Evolutionary conservation across 2,329 filamentous ascomycete species (phyloP).

Genomic region (Neurospora crassa): DNA sequence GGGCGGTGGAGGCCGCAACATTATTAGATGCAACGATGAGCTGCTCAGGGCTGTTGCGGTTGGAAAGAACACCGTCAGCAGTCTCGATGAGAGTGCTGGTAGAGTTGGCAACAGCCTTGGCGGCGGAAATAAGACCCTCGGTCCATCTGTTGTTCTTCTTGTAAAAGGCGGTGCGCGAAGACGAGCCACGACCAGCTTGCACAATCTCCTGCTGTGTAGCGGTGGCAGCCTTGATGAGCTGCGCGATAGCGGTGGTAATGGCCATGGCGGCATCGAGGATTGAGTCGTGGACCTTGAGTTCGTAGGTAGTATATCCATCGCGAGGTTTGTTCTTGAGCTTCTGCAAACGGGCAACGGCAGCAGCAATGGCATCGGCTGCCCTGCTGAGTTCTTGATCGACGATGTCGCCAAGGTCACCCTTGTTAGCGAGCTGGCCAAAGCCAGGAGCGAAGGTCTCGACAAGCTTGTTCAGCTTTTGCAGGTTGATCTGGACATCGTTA

Average conservation of each 20-base stretch:
- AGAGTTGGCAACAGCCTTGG: constrained; percentile 87
- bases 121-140: constrained; percentile 90
- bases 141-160: constrained; percentile 99
- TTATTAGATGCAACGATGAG: constrained; percentile 97
- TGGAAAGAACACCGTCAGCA: constrained; percentile 86
- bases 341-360: constrained; percentile 76
- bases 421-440: constrained; percentile 67
- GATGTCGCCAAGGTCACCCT: constrained; percentile 83
- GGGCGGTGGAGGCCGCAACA: constrained; percentile 89
- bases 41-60: constrained; percentile 89
- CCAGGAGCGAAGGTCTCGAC: constrained; percentile 87
- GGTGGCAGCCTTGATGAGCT: constrained; percentile 90
- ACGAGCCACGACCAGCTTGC: constrained; percentile 77
- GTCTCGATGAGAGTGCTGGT: constrained; percentile 98
- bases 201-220: constrained; percentile 94
- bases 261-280: constrained; percentile 89
- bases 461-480: constrained; percentile 88
- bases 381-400: constrained; percentile 88
- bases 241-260: constrained; percentile 87
- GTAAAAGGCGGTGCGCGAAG: constrained; percentile 89
- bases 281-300: constrained; percentile 89
- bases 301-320: constrained; percentile 91
- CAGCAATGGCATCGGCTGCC: constrained; percentile 90
- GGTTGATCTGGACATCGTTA: constrained; percentile 86
- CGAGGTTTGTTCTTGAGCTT: constrained; percentile 96